These are phyloP conservation scores for Lasiodiplodia citricola DNA, from an alignment of 2,329 filamentous ascomycete genomes.

Conservation along the genomic window DNA sequence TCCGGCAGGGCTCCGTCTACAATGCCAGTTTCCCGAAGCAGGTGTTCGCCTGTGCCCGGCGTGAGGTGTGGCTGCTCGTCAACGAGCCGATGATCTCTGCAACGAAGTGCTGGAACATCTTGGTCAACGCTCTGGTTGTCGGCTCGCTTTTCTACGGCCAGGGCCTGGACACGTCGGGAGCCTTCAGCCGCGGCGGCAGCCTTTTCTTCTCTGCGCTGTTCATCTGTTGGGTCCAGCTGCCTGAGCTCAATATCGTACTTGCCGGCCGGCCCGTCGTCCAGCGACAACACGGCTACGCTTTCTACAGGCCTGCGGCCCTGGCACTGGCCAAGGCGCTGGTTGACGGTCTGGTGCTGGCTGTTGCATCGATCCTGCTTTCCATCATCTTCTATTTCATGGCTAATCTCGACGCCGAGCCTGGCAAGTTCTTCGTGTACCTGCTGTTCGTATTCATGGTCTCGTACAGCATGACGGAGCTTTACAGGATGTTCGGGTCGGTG, in stretches of 20 bases:
- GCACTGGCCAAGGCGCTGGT: constrained; percentile 71
- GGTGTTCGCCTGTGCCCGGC: too few species aligned
- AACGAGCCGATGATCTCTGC: too few species aligned
- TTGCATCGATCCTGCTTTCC: constrained; percentile 64
- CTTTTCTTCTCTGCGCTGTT: constrained; percentile 69
- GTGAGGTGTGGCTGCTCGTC: too few species aligned
- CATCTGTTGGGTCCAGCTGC: constrained; percentile 54
- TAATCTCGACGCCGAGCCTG: constrained; percentile 71
- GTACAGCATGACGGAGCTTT: too few species aligned
- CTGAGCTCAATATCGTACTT: background rate
- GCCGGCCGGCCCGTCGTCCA: constrained; percentile 55
- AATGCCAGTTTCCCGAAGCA: too few species aligned
- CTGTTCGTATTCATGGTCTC: too few species aligned
- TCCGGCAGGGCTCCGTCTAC: too few species aligned
- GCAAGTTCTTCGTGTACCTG: constrained; percentile 67
- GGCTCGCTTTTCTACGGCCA: constrained; percentile 73
- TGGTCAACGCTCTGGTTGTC: constrained; percentile 58
- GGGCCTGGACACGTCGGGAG: constrained; percentile 60
- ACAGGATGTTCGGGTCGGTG: too few species aligned
- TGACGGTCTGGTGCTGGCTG: constrained; percentile 59
- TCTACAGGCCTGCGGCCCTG: constrained; percentile 83
- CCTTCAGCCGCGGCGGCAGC: constrained; percentile 68
- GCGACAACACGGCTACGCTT: constrained; percentile 75
- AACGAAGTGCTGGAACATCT: too few species aligned
- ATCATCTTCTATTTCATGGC: constrained; percentile 82